These are phyloP conservation scores for Colletotrichum sp. DNA, from an alignment of 2,329 filamentous ascomycete species.

Conservation along the genomic window DNA sequence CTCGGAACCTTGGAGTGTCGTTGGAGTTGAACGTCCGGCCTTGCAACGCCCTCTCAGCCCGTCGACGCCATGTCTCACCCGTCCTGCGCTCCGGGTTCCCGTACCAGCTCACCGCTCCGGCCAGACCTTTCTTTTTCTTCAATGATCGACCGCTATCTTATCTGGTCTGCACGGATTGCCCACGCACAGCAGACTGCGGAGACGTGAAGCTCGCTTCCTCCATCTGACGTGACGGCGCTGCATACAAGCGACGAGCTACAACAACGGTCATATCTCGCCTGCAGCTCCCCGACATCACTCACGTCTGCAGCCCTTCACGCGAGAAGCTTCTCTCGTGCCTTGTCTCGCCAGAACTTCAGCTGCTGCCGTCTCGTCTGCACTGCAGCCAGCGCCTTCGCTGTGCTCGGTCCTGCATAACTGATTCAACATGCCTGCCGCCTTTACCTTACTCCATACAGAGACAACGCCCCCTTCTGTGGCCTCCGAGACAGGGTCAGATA, in stretches of 20 bases:
- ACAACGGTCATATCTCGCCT: conserved; percentile 4
- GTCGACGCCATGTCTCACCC: neutral
- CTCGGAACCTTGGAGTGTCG: neutral
- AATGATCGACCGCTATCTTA: neutral
- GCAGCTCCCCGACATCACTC: conserved; percentile 3
- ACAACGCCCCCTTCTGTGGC: neutral
- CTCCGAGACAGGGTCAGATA: conserved; percentile 8
- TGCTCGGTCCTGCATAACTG: conserved; percentile 6
- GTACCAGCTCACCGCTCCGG: neutral
- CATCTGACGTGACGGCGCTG: conserved; percentile 3
- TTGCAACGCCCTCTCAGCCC: neutral
- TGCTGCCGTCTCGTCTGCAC: neutral
- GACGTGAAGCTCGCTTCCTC: neutral
- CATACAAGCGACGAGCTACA: neutral
- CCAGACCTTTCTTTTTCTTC: neutral
- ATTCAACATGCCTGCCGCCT: conserved; percentile 10
- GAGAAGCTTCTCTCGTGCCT: neutral
- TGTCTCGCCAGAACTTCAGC: neutral
- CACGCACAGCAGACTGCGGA: neutral
- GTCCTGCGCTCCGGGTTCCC: neutral
- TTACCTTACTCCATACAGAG: neutral
- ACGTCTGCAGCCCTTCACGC: neutral
- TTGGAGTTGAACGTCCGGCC: neutral
- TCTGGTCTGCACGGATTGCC: neutral
- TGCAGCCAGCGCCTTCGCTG: neutral